Base-by-base conservation (phyloP, 805 yeast species). In the Candida koratica region DNA sequence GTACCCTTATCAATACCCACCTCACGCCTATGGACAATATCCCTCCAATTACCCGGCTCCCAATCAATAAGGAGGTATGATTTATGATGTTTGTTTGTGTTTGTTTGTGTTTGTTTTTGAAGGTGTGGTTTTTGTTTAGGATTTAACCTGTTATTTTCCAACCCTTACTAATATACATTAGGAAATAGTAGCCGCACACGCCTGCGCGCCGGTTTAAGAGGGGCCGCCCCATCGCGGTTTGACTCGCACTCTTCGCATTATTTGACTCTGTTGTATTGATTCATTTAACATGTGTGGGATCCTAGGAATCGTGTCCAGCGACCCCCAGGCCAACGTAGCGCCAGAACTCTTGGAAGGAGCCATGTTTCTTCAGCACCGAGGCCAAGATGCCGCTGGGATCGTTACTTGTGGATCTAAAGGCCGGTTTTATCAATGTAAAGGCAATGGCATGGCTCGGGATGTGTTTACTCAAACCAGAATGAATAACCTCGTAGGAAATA, bases 301-400 rank as follows among this genome's bases (percentile, higher is more conserved):
- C 44, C 66, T 90, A 50, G 98, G 96, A 40, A 73, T 90, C 36
- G 83, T 87, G 28, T 71, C 86, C 39, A 85, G 95, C 9, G 84
- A 87, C 59, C 84, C 79, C 47, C 59, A 69, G 16, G 71, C 71
- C 32, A 73, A 75, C 39, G 96, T 84, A 32, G 95, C 96, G 9
- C 79, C 95, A 4, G 97, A 89, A 54, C 70, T 93, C 29, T 80
- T 87, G 38, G 98, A 93, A 58, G 96, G 96, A 5, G 82, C 90
- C 44, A 77, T 88, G 66, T 90, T 83, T 59, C 69, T 93, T 43
- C 98, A 93, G 58, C 98, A 93, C 57, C 77, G 98, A 56, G 98
- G 98, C 30, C 98, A 93, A 67, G 98, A 93, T 60, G 98, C 98
- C 8, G 96, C 97, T n/a, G 98, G 98, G 45, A 90, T 93, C 37